A percentile compares a stretch with the other conserved stretches of the same genome.
Conservation (phyloP, 495 filamentous ascomycete species). For the Podospora australis region DNA sequence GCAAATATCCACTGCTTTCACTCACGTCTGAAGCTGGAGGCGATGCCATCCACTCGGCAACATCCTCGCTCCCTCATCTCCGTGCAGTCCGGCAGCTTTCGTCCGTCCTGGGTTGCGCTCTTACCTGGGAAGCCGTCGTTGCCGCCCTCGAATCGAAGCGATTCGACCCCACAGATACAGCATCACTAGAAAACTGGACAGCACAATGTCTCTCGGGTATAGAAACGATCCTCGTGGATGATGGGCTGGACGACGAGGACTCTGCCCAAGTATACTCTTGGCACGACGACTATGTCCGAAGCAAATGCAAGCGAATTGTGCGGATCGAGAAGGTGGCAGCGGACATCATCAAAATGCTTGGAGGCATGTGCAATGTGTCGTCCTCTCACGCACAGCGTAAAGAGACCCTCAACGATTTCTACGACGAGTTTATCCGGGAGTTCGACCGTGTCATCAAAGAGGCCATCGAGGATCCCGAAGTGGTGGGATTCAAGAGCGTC, state of each 20-base stretch:
- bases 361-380: slow-evolving; percentile 18
- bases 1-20: slow-evolving; percentile 53
- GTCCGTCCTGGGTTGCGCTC: slow-evolving; percentile 51
- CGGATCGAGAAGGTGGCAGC: slow-evolving; percentile 75
- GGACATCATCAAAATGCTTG: slow-evolving; percentile 48
- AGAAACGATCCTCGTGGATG: slow-evolving; percentile 73
- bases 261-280: slow-evolving; percentile 57
- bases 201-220: slow-evolving; percentile 64
- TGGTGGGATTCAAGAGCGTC: slow-evolving; percentile 80
- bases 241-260: slow-evolving; percentile 55
- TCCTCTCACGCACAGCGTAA: neutral
- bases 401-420: slow-evolving; percentile 22
- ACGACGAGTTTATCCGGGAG: slow-evolving; percentile 25
- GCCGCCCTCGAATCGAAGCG: slow-evolving; percentile 50
- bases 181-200: slow-evolving; percentile 51
- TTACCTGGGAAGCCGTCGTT: slow-evolving; percentile 58
- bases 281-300: slow-evolving; percentile 62
- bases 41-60: slow-evolving; percentile 50
- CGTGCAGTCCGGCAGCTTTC: slow-evolving; percentile 66
- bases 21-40: slow-evolving; percentile 73
- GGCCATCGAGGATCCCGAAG: slow-evolving; percentile 55
- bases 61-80: slow-evolving; percentile 58
- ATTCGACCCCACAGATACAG: slow-evolving; percentile 22
- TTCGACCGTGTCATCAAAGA: slow-evolving; percentile 40
- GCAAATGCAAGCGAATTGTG: slow-evolving; percentile 67